A percentile compares a stretch with the other conserved stretches of the same genome.
phyloP scores from a whole-genome alignment of 805 yeast species.

The Zygoascus ofunaensis region DNA sequence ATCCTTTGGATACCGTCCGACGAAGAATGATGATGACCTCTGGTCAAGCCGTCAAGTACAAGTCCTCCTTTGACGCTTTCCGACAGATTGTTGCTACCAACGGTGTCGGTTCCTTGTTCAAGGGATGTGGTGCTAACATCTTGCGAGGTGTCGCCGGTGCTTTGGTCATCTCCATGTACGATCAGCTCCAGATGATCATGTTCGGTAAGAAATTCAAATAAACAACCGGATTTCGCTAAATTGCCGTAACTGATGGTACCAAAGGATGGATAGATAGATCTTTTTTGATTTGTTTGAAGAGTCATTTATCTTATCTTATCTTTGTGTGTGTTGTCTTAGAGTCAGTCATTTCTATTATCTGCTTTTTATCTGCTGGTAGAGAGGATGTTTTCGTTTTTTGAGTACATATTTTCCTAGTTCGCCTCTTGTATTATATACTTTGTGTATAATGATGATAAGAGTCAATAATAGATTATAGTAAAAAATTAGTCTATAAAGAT shows the following conservation, averaged over 20 bases:
- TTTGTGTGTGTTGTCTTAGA: too few species aligned
- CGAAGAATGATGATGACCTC: conserved; percentile 99
- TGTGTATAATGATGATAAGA: not conserved
- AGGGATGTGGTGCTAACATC: conserved; percentile 99
- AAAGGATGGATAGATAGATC: too few species aligned
- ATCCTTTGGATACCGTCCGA: conserved; percentile 98
- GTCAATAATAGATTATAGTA: not conserved
- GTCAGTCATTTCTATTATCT: not conserved
- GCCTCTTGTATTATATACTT: not conserved
- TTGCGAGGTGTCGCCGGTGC: conserved; percentile 99
- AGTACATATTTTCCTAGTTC: not conserved
- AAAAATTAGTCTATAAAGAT: too few species aligned
- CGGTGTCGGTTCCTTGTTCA: conserved; percentile 88
- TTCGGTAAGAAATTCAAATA: conserved; percentile 84
- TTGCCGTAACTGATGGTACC: too few species aligned
- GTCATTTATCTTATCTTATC: too few species aligned
- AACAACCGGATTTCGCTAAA: not conserved
- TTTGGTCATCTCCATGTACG: conserved; percentile 97
- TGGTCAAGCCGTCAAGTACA: conserved; percentile 95
- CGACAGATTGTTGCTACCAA: conserved; percentile 88
- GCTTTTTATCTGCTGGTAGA: not conserved
- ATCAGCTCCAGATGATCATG: conserved; percentile 87
- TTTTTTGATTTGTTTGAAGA: too few species aligned
- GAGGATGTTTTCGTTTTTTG: not conserved
- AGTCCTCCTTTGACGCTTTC: conserved; percentile 92